A percentile compares a stretch with the other conserved stretches of the same genome.
Conservation (phyloP, 176 grass and related monocot species). For the Aegilops umbellulata region DNA sequence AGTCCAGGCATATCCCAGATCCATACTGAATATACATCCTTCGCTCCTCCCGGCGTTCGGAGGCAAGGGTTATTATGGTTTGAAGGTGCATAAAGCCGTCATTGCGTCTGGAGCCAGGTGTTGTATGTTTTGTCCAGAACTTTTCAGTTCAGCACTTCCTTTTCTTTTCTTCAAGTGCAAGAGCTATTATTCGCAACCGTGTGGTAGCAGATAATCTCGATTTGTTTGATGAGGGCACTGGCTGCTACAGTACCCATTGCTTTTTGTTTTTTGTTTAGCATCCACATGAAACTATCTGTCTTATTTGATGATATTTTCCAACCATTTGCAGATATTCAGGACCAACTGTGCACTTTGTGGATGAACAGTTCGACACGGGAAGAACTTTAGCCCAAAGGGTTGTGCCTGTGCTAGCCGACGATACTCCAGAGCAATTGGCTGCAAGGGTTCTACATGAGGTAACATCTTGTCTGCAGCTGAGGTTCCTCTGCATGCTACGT, state of each 20-base stretch:
- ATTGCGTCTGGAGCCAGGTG: conserved; percentile 89
- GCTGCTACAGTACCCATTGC: neutral
- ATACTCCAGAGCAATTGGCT: conserved; percentile 47
- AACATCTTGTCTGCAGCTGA: neutral
- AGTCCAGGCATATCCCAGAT: conserved; percentile 58
- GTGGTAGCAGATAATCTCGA: neutral
- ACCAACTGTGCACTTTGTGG: conserved; percentile 53
- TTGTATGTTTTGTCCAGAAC: neutral
- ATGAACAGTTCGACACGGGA: conserved; percentile 56
- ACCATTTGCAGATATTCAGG: conserved; percentile 43
- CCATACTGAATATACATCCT: conserved; percentile 92
- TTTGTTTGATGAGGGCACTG: neutral
- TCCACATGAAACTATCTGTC: neutral
- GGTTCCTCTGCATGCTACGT: neutral
- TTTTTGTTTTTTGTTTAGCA: neutral
- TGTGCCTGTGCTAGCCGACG: conserved; percentile 29
- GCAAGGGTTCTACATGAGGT: conserved; percentile 59
- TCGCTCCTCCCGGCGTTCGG: conserved; percentile 92
- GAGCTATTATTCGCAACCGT: neutral
- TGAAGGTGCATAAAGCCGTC: conserved; percentile 82
- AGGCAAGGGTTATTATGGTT: conserved; percentile 83
- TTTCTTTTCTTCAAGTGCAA: neutral
- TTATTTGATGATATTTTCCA: neutral
- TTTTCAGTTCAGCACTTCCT: neutral
- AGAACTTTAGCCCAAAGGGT: conserved; percentile 44